Evolutionary conservation across 805 yeast genomes (phyloP).

Genomic region (Kazachstania martiniae): DNA sequence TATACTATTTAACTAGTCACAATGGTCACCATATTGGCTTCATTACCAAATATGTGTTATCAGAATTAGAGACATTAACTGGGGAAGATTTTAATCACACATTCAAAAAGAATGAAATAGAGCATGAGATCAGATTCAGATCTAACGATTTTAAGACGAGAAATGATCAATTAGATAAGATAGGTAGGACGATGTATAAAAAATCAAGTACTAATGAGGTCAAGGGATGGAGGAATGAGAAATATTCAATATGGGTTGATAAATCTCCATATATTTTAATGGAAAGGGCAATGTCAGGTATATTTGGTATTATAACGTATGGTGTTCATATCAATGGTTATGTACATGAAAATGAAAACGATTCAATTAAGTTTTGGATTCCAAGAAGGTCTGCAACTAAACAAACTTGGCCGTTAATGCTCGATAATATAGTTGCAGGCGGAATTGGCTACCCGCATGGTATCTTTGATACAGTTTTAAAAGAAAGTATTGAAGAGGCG

Average conservation of each 20-base stretch:
- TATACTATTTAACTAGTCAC: slow-evolving; percentile 30
- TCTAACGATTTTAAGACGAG: slow-evolving; percentile 25
- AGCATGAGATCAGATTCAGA: slow-evolving; percentile 23
- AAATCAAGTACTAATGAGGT: slow-evolving; percentile 26
- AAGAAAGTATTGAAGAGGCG: slow-evolving; percentile 89
- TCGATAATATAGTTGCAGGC: slow-evolving; percentile 93
- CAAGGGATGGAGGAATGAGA: slow-evolving; percentile 80
- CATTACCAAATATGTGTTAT: slow-evolving; percentile 28
- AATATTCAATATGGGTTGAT: slow-evolving; percentile 54
- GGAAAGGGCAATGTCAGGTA: slow-evolving; percentile 74
- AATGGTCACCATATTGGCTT: slow-evolving; percentile 31
- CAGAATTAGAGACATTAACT: slow-evolving; percentile 20
- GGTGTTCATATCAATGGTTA: slow-evolving; percentile 87
- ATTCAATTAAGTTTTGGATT: slow-evolving; percentile 58
- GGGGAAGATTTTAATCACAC: slow-evolving; percentile 6
- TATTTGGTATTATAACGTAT: slow-evolving; percentile 79
- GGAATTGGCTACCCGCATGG: slow-evolving; percentile 82
- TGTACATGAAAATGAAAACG: slow-evolving; percentile 36
- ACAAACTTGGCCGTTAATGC: slow-evolving; percentile 81
- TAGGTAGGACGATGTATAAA: slow-evolving; percentile 35
- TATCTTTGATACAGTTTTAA: slow-evolving; percentile 61
- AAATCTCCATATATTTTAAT: slow-evolving; percentile 50
- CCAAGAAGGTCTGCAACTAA: slow-evolving; percentile 72
- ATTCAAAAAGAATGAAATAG: slow-evolving; percentile 24
- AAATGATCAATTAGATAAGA: slow-evolving; percentile 31